Evolutionary conservation across 148 eudicot genomes (phyloP), one percentile per base, ranked within the genome.

Genomic region (Tetragonia tetragonoides): DNA sequence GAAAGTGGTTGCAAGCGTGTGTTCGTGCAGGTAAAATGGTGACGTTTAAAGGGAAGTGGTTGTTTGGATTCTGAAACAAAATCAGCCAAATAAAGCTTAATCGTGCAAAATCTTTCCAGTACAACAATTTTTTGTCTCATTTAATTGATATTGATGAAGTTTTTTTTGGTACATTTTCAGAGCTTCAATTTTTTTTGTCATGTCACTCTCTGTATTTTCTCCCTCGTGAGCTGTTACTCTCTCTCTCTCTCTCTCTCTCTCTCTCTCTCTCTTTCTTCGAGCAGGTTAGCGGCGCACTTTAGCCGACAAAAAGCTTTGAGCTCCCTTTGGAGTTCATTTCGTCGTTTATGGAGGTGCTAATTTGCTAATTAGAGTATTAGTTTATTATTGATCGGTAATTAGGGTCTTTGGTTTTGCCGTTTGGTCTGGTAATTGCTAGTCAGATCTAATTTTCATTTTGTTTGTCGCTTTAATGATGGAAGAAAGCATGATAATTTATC

Each of bases 151-250:
- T 17, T 17, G 17, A 59, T 11, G 64, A 5, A 37, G 11, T 34
- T 8, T 37, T 54, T 44, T n/a, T 53, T 80, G 68, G 68, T 28
- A 60, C 56, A 60, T 57, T 77, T 68, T 72, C 40, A 51, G 76
- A 78, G 70, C 69, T 49, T 28, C 59, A 44, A 49, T 49, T 49
- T 28, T 39, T 42, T 34, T 72, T 80, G 37, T 42, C 28, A n/a
- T 66, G 77, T 81, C 83, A 72, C 83, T 71, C 80, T 81, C 83
- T 81, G 28, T n/a, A n/a, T n/a, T 40, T 66, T 12, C 61, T 21
- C 7, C 56, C 37, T 38, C 83, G 64, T 59, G 83, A 81, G 40
- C 56, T 70, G 80, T 76, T 53, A 56, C 59, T 42, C 77, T 76
- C 77, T 23, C 17, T 17, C 21, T 24, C 18, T 51, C 23, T 71